A percentile compares a stretch with the other conserved stretches of the same genome.
Conservation (phyloP, 129 eudicot species). For the Saussurea involucrata region DNA sequence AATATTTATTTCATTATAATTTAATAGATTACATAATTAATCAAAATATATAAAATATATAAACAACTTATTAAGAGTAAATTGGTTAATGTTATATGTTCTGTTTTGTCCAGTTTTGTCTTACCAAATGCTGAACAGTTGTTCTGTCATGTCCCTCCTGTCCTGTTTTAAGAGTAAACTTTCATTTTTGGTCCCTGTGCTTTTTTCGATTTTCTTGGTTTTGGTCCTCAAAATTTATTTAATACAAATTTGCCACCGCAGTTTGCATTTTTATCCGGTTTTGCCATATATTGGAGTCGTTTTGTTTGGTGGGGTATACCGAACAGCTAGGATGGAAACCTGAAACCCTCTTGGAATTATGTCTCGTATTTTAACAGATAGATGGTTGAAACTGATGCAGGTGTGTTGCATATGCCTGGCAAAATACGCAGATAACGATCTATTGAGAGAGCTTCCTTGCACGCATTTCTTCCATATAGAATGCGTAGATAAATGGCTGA, state of each 20-base stretch:
- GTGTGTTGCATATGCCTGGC: constrained; percentile 77
- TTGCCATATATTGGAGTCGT: not conserved
- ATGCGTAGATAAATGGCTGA: constrained; percentile 77
- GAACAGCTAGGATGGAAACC: not conserved
- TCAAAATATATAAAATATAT: too few relatives aligned
- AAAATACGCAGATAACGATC: constrained; percentile 54
- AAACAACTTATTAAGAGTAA: too few relatives aligned
- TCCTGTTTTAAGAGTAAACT: not conserved
- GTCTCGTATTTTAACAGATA: not conserved
- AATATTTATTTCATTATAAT: too few relatives aligned
- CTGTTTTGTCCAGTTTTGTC: too few relatives aligned
- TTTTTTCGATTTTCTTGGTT: not conserved
- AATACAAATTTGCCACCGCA: not conserved
- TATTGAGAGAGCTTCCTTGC: constrained; percentile 74
- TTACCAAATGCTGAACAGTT: too few relatives aligned
- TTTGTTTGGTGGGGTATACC: too few relatives aligned
- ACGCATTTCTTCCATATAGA: constrained; percentile 67
- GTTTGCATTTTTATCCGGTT: not conserved
- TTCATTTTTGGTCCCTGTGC: not conserved
- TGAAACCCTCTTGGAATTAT: not conserved
- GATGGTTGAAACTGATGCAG: constrained; percentile 27
- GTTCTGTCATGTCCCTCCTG: too few relatives aligned
- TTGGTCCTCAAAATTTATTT: not conserved
- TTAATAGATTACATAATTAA: too few relatives aligned
- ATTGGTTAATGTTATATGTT: too few relatives aligned